A percentile compares a stretch with the other conserved stretches of the same genome.
phyloP scores from a whole-genome alignment of 306 rosid genomes.

The Pueraria montana region DNA sequence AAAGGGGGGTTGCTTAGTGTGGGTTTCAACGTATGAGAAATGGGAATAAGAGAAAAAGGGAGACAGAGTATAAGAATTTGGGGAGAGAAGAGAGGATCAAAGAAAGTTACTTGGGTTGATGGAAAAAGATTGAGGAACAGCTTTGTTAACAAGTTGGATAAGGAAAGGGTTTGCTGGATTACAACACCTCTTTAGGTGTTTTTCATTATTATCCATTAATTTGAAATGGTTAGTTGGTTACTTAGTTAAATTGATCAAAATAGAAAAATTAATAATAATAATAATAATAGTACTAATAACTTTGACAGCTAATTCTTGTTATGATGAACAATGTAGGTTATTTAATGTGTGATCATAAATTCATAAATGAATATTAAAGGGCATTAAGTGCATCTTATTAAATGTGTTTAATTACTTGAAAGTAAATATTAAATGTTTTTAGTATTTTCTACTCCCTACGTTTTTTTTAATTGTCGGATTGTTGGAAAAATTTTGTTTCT shows the following conservation, averaged over 20 bases:
- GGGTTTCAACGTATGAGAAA: constrained; percentile 37
- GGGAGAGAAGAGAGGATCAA: constrained; percentile 47
- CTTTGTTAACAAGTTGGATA: constrained; percentile 37
- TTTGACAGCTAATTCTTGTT: constrained; percentile 4
- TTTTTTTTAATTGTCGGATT: too few relatives aligned
- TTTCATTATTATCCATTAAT: neutral
- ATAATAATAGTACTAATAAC: neutral
- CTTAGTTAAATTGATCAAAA: neutral
- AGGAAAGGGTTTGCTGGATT: constrained; percentile 24
- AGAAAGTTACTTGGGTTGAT: constrained; percentile 30
- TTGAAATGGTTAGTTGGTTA: neutral
- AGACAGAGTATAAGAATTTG: neutral
- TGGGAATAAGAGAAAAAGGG: neutral
- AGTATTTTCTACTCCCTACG: too few relatives aligned
- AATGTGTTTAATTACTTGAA: neutral
- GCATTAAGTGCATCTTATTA: neutral
- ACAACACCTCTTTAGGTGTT: constrained; percentile 10
- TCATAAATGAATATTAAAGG: neutral
- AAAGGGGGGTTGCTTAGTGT: constrained; percentile 38
- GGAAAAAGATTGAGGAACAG: constrained; percentile 33
- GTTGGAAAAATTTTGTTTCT: too few relatives aligned
- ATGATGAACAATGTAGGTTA: neutral
- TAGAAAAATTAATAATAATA: neutral
- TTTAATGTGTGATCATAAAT: neutral
- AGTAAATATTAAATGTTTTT: neutral